Evolutionary conservation across 2,329 filamentous ascomycete species (phyloP), one percentile per base, ranked within the genome.

Genomic region (Neofusicoccum umdonicola): DNA sequence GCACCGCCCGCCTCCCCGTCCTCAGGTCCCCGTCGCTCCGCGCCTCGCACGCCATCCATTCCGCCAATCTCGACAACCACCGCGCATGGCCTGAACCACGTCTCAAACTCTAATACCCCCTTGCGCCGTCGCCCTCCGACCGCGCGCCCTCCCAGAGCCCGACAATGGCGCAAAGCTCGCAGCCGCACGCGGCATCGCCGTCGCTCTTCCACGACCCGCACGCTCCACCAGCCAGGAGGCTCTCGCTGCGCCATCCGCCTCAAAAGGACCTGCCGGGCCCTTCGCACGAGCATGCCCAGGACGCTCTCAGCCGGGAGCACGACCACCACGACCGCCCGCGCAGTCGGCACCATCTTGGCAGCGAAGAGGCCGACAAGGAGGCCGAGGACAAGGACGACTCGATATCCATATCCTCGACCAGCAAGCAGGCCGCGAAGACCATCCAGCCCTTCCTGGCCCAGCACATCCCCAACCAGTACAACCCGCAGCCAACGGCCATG

Each of bases 381-480:
- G 70, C 70, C 41, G 71, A 73, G 13, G 62, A 67, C 22, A 71
- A 76, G 61, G 71, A 76, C 61, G 70, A 70, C 52, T 67, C 68
- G 34, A 77, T 81, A 66, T 76, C 78, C 67, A 74, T 79, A 48
- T 77, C 80, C 42, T 75, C 80, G 22, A 75, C 78, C 51, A 81
- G 82, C 35, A 89, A 89, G 69, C 84, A 92, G 64, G 89, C 91
- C 68, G 86, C 88, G 71, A 87, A 92, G 79, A 91, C 91, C 65
- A 88, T 97, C 68, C 90, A 90, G 41, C 93, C 94, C 1, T 98
- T 97, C 75, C 86, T 98, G 62, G 88, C 91, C 69, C 90, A 93
- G 75, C 93, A 98, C 74, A 96, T 97, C 57, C 94, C 94, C 2
- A 87, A 88, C 67, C 85, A 95, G 72, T 97, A 98, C 79, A 92